Conservation (phyloP, 31 red algal species). For the Odonthalia washingtoniensis region DNA sequence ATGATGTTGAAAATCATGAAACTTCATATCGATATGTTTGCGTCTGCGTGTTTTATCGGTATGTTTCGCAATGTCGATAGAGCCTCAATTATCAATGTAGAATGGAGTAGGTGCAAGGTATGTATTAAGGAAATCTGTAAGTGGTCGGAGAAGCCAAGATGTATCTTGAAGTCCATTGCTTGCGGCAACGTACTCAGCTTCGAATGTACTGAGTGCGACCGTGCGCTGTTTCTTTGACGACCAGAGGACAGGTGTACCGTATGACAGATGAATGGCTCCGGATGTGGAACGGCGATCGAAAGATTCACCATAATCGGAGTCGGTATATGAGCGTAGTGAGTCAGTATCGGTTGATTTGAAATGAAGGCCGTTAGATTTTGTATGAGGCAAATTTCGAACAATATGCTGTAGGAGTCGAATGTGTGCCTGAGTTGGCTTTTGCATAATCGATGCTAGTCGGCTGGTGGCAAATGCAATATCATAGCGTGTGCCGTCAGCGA, state of each 20-base stretch:
- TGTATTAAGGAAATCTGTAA: too few species aligned
- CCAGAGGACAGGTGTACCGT: slow-evolving; percentile 39
- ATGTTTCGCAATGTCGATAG: too few species aligned
- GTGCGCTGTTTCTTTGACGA: slow-evolving; percentile 27
- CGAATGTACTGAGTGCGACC: slow-evolving; percentile 44
- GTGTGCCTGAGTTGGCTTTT: background rate
- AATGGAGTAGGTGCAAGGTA: too few species aligned
- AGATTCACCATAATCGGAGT: slow-evolving; percentile 33
- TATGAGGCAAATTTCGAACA: background rate
- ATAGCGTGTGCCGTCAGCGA: background rate
- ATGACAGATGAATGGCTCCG: slow-evolving; percentile 23
- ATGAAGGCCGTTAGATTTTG: background rate
- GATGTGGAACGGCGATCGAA: slow-evolving; percentile 10
- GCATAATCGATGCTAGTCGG: background rate
- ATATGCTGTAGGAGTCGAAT: background rate
- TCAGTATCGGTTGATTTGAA: background rate
- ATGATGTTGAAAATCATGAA: too few species aligned
- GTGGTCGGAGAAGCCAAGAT: too few species aligned
- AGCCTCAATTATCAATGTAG: too few species aligned
- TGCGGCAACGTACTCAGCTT: slow-evolving; percentile 65
- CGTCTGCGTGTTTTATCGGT: too few species aligned
- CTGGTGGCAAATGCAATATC: background rate
- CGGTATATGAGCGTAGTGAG: background rate
- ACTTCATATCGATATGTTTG: too few species aligned
- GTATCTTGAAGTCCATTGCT: slow-evolving; percentile 27